These are phyloP conservation scores for Handroanthus guayacan DNA, from an alignment of 257 asterid genomes.

Conservation along the genomic window DNA sequence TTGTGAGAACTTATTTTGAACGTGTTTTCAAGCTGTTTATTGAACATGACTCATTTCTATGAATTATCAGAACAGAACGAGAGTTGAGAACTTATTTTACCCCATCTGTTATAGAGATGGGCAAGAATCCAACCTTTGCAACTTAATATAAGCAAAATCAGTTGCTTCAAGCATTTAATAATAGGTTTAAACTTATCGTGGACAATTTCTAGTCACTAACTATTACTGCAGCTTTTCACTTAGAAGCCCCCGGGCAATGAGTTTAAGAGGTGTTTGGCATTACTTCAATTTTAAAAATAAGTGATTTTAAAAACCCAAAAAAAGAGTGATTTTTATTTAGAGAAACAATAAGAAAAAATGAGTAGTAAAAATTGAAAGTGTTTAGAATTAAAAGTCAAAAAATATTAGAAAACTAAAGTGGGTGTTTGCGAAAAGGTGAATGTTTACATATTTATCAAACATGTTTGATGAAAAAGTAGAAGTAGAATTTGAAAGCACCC, in stretches of 20 bases:
- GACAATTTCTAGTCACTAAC: neutral
- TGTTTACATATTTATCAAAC: no score
- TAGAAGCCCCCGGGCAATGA: neutral
- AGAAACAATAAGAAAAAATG: no score
- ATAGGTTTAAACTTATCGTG: neutral
- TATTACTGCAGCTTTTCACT: neutral
- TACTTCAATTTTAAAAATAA: no score
- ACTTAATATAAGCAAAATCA: neutral
- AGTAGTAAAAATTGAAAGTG: no score
- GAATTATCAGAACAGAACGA: neutral
- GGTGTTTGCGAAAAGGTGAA: no score
- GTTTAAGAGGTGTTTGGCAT: neutral
- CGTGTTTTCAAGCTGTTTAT: neutral
- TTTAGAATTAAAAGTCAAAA: no score
- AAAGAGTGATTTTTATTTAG: no score
- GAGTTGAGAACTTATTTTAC: neutral
- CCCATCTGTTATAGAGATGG: neutral
- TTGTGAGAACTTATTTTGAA: constrained; percentile 20
- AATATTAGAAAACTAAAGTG: no score
- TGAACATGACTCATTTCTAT: neutral
- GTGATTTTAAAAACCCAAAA: no score
- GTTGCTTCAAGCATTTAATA: no score
- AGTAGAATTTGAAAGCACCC: no score
- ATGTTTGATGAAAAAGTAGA: no score
- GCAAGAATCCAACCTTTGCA: neutral